phyloP scores from a whole-genome alignment of 129 eudicot species.

The Arctium minus region DNA sequence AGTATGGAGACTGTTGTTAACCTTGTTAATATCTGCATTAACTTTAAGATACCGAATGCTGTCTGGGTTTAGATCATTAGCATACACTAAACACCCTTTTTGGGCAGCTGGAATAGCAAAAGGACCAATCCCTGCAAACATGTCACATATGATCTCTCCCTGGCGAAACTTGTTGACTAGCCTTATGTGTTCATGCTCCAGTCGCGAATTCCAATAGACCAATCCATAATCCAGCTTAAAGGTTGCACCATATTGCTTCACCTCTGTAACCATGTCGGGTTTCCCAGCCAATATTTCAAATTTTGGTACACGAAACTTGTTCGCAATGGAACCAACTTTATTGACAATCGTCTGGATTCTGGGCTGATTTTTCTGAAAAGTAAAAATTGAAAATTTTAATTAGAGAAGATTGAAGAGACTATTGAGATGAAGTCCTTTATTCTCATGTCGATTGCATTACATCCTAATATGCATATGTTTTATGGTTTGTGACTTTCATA shows the following conservation, averaged over 20 bases:
- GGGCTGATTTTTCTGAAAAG: slow-evolving; percentile 79
- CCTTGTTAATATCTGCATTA: slow-evolving; percentile 86
- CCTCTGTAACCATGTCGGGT: slow-evolving; percentile 83
- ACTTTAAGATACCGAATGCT: slow-evolving; percentile 71
- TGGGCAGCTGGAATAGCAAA: slow-evolving; percentile 98
- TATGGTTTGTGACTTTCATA: neutral
- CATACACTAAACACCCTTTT: slow-evolving; percentile 89
- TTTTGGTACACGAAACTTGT: slow-evolving; percentile 95
- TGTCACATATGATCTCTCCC: slow-evolving; percentile 84
- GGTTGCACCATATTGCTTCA: slow-evolving; percentile 91
- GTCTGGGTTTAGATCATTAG: slow-evolving; percentile 94
- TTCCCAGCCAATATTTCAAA: slow-evolving; percentile 89
- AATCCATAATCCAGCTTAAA: slow-evolving; percentile 91
- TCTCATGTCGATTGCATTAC: neutral
- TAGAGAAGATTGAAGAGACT: neutral
- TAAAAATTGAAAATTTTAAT: neutral
- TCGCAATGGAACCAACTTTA: slow-evolving; percentile 80
- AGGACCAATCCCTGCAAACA: slow-evolving; percentile 99
- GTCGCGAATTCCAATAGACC: slow-evolving; percentile 98
- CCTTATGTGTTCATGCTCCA: slow-evolving; percentile 93
- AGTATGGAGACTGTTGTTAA: slow-evolving; percentile 44
- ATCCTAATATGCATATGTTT: neutral
- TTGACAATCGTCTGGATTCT: slow-evolving; percentile 85
- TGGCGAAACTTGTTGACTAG: slow-evolving; percentile 62
- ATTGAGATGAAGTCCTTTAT: neutral